Base-by-base conservation (phyloP, 2,329 filamentous ascomycete species). In the Didymella segeticola region DNA sequence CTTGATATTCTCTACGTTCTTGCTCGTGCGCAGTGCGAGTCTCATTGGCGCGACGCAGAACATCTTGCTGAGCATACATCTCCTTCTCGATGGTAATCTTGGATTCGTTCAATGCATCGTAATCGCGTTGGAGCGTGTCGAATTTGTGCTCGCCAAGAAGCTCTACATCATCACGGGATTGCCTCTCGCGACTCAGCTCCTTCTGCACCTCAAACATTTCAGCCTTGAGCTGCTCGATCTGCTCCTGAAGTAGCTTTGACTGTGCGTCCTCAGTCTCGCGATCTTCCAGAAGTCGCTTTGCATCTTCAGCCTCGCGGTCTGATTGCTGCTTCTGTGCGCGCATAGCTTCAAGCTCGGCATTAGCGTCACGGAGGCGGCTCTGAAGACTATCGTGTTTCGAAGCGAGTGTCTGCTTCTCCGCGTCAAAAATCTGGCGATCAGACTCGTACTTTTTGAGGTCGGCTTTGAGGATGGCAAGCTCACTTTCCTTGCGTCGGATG, bases 21-120 rank as follows among this genome's bases (percentile, higher is more conserved):
- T 89, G 86, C 71, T 99, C 93, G 1, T 91, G 91, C 5, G 86
- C 85, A 5, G 87, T 82, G 26, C 91, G 86, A 39, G 90, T 89
- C 73, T 96, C 92, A 62, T 89, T 91, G 10, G 92, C 90, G 48
- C 93, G 86, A 30, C 95, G 87, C 38, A 97, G 83, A 10, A 90
- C 89, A 70, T 99, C 93, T 73, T 97, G 93, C 70, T 98, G 93
- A 5, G 90, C 89, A 71, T 98, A 98, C 73, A 99, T 88, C 75
- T 98, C 93, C 74, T 97, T 98, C 75, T 99, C 93, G 59, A 99
- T 96, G 39, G 88, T 96, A 66, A 97, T 96, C 75, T 99, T 99
- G 23, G 91, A 88, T 60, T 97, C 92, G 66, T 96, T 96, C 27
- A 98, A 82, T 27, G 86, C 85, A 43, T 96, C 88, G 64, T 87